Base-by-base conservation (phyloP, 306 rosid species). In the Sicyos edulis region DNA sequence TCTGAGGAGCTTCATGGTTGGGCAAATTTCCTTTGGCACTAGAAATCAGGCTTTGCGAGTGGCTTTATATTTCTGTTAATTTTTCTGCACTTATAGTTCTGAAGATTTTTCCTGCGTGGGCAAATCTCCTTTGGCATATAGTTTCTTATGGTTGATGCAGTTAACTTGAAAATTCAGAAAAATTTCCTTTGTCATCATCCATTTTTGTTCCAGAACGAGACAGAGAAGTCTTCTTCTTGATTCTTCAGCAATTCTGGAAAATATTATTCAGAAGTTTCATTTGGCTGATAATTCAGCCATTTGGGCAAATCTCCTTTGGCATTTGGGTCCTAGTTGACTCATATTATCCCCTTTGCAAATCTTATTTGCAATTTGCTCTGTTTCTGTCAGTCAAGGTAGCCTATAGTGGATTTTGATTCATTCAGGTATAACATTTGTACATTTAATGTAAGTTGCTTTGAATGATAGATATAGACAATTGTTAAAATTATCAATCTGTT, bases 241-340 rank as follows among this genome's bases (percentile, higher is more conserved):
- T 73, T 73, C 82, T 78, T 75, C 82, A 78, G 66, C 85, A 61
- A 66, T 86, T 45, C 66, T 75, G 77, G 79, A 74, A 81, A 83
- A 49, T 70, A 76, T 78, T 52, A 66, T 71, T 71, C 77, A 75
- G 73, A 64, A 78, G 73, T 83, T 83, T 82, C 80, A 76, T 78
- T 76, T 74, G 15, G 82, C 73, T 44, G 81, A 84, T 81, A 74
- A 56, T 89, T 81, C 85, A 68, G 83, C 75, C 83, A 70, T 78
- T 76, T 73, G 89, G 96, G 96, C 95, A 95, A 91, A 95, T 91
- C 97, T 95, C 86, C 96, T 92, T 92, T 92, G 96, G 96, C 96
- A 90, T 85, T 87, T 85, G 65, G 80, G 89, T 88, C 82, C 40
- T 8, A 5, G 69, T 85, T 8, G 91, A 83, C 89, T 88, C 85